Conservation (phyloP, 108 stramenopile species). For the Cyclostephanos invisitatus region DNA sequence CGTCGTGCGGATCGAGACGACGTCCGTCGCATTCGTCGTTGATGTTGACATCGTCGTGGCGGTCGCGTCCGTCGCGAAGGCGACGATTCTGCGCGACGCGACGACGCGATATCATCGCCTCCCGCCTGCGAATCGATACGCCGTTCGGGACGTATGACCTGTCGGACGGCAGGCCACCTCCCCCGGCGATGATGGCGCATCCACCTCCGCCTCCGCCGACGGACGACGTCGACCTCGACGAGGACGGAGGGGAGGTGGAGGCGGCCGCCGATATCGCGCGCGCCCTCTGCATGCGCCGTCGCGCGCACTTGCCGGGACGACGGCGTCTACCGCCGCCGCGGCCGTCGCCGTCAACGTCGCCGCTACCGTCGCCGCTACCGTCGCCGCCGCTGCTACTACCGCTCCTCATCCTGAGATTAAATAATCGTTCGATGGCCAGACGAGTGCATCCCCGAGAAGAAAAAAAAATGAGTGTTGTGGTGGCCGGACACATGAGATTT, state of each 20-base stretch:
- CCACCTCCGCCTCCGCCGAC: neutral
- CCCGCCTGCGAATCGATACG: no score
- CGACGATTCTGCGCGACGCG: no score
- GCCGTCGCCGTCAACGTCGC: no score
- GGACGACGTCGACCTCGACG: neutral
- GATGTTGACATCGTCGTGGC: neutral
- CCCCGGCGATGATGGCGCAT: no score
- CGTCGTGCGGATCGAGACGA: constrained; percentile 46
- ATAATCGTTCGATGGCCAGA: no score
- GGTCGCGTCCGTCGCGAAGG: no score
- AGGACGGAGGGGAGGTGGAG: neutral
- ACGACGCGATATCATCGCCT: neutral
- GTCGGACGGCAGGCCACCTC: neutral
- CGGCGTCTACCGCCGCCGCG: neutral
- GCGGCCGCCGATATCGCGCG: neutral
- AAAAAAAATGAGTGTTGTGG: no score
- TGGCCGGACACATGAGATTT: no score
- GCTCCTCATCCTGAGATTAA: no score
- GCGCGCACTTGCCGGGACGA: neutral
- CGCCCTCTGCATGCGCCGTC: neutral
- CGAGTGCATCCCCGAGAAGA: no score
- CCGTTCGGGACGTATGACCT: neutral
- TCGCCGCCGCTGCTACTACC: no score
- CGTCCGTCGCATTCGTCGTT: neutral
- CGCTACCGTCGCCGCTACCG: no score